Evolutionary conservation across 1,284 basidiomycete species (phyloP).

Genomic region (Ganoderma resinaceum): DNA sequence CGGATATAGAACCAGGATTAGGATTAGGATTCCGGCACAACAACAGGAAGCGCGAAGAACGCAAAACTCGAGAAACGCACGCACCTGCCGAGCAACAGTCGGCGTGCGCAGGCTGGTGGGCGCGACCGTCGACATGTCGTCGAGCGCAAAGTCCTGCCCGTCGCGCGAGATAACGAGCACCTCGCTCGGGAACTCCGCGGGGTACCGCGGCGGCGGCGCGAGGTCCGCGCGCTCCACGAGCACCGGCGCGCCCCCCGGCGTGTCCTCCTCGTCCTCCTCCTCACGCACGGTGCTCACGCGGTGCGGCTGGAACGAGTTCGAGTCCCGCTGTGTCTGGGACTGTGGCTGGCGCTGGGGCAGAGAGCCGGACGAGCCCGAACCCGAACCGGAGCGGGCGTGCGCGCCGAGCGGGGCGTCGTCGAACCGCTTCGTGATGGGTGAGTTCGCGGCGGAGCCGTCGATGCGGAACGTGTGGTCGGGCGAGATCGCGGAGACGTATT

Average conservation of each 20-base stretch:
- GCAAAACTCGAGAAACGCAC: background rate
- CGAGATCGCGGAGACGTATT: conserved; percentile 23
- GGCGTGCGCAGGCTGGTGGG: conserved; percentile 13
- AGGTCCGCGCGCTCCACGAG: background rate
- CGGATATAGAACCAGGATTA: too few species aligned
- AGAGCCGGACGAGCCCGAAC: background rate
- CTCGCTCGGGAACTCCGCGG: background rate
- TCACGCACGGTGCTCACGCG: background rate
- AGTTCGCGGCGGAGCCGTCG: conserved; percentile 21
- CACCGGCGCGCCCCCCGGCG: background rate
- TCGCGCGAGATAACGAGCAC: conserved; percentile 34
- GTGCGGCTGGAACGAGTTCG: background rate
- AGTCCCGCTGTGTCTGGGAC: too few species aligned
- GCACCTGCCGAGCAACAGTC: conserved; percentile 13
- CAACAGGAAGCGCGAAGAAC: background rate
- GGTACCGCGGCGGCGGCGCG: background rate
- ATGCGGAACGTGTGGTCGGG: conserved; percentile 26
- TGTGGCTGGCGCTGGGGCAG: background rate
- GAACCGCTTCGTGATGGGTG: background rate
- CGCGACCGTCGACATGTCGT: conserved; percentile 16
- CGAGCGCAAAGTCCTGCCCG: conserved; percentile 29
- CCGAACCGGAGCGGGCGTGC: background rate
- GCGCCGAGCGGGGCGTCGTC: background rate
- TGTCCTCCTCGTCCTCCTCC: background rate
- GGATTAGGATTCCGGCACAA: too few species aligned